phyloP scores from a whole-genome alignment of 441 rosid genomes.

The Viola pubescens region DNA sequence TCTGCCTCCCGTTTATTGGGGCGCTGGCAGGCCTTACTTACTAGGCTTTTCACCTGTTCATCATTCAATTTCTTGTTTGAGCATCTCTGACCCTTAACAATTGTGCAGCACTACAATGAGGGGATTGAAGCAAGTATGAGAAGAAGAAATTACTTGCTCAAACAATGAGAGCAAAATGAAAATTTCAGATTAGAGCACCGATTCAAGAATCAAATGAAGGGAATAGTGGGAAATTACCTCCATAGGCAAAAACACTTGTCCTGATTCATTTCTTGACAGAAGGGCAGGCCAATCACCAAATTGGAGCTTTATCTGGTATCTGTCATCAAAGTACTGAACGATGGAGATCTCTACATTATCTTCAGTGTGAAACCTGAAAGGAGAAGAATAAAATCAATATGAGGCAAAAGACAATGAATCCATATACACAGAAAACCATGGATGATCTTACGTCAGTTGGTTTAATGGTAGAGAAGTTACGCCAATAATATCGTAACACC shows the following conservation, averaged over 20 bases:
- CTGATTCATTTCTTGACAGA: neutral
- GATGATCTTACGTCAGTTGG: neutral
- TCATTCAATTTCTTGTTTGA: neutral
- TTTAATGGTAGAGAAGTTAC: neutral
- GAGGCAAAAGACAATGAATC: neutral
- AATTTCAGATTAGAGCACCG: neutral
- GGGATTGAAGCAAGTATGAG: neutral
- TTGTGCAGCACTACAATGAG: neutral
- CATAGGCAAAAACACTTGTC: neutral
- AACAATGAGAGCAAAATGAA: neutral
- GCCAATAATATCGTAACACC: neutral
- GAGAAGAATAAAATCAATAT: neutral
- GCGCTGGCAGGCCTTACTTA: slow-evolving; percentile 3
- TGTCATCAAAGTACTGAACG: neutral
- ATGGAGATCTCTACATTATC: neutral
- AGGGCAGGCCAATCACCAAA: neutral
- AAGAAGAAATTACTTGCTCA: neutral
- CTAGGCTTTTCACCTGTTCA: neutral
- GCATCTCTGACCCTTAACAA: neutral
- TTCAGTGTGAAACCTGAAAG: neutral
- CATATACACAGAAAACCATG: neutral
- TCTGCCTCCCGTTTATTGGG: neutral
- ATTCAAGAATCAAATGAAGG: neutral
- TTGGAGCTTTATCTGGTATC: neutral
- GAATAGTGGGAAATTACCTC: neutral